Conservation (phyloP, 2,329 filamentous ascomycete species). For the Penicillium janthinellum region DNA sequence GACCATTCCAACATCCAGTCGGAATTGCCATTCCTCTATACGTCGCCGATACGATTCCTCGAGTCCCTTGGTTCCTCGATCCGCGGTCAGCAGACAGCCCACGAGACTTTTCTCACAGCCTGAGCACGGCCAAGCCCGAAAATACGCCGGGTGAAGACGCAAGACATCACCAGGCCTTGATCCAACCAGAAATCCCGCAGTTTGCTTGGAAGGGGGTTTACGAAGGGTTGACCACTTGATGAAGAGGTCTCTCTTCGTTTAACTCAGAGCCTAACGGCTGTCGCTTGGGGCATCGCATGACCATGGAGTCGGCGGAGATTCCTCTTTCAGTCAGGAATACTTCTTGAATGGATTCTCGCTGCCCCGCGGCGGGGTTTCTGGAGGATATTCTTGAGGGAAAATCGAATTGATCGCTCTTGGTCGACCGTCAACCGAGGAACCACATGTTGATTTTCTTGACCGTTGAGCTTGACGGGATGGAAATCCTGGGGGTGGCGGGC, state of each 20-base stretch:
- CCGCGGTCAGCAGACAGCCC: slow-evolving; percentile 1
- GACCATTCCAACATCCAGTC: slow-evolving; percentile 1
- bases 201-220: not conserved
- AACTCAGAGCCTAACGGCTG: not conserved
- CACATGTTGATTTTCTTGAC: slow-evolving; percentile 5
- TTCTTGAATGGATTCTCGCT: slow-evolving; percentile 2
- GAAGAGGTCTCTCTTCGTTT: not conserved
- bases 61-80: not conserved
- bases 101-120: not conserved
- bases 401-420: not conserved
- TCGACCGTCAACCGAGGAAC: slow-evolving; percentile 7
- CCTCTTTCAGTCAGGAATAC: slow-evolving; percentile 7
- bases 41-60: not conserved
- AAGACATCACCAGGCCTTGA: not conserved
- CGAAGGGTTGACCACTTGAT: not conserved
- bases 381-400: not conserved
- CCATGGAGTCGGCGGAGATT: slow-evolving; percentile 7
- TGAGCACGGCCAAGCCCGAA: not conserved
- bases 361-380: not conserved
- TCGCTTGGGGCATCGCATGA: slow-evolving; percentile 3
- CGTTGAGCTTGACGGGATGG: not conserved
- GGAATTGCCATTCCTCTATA: not conserved
- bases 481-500: not conserved
- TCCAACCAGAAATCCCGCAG: not conserved
- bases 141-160: not conserved